phyloP scores from a whole-genome alignment of 495 filamentous ascomycete genomes.

The Tuber magnatum region DNA sequence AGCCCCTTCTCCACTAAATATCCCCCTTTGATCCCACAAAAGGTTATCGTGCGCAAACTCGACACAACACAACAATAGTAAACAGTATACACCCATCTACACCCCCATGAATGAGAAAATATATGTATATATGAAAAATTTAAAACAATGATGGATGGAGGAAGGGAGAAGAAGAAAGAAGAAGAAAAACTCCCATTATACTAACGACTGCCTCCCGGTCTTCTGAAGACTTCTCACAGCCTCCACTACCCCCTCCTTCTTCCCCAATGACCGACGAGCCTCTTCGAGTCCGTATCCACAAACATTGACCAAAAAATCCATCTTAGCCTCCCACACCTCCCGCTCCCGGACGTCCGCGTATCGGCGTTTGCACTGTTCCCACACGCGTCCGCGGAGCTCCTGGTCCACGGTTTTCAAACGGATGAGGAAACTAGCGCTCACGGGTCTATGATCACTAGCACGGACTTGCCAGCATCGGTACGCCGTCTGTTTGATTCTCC shows the following conservation, averaged over 20 bases:
- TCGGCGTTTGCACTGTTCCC: constrained; percentile 62
- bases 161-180: constrained; percentile 7
- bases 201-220: constrained; percentile 9
- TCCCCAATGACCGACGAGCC: constrained; percentile 25
- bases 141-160: not conserved
- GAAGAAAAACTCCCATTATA: constrained; percentile 16
- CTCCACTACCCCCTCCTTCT: constrained; percentile 31
- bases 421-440: constrained; percentile 73
- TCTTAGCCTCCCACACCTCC: constrained; percentile 56
- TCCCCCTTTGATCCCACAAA: not conserved
- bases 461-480: constrained; percentile 83
- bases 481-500: constrained; percentile 75
- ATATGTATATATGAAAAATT: not conserved
- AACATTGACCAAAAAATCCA: constrained; percentile 39
- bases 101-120: not conserved
- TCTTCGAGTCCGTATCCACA: constrained; percentile 36
- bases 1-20: not conserved
- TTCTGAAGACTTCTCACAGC: constrained; percentile 33
- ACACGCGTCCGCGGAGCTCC: constrained; percentile 55
- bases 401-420: constrained; percentile 70
- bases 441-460: constrained; percentile 87
- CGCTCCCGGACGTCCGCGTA: constrained; percentile 63
- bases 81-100: not conserved
- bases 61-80: not conserved
- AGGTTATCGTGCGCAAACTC: not conserved